Percentiles rank a stretch among this genome's conserved stretches.
Evolutionary conservation across 2,329 filamentous ascomycete genomes (phyloP).

Genomic region (Beauveria bassiana): DNA sequence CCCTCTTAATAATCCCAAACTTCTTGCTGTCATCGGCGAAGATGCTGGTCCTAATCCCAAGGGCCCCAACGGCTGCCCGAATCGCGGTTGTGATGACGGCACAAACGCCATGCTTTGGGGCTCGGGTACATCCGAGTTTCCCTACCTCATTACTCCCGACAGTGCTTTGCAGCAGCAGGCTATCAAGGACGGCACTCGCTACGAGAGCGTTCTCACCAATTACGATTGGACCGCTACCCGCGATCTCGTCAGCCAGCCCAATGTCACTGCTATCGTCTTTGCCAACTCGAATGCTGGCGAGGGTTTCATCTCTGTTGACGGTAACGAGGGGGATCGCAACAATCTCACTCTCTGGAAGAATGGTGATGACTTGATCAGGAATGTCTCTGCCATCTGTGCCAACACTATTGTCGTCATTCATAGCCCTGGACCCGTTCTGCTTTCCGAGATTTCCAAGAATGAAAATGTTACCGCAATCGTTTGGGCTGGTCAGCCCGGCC

Average conservation of each 20-base stretch:
- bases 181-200: conserved; percentile 46
- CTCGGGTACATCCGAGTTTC: conserved; percentile 64
- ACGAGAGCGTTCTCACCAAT: conserved; percentile 62
- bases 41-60: conserved; percentile 69
- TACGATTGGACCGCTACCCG: conserved; percentile 54
- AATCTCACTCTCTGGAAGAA: conserved; percentile 86
- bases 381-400: conserved; percentile 67
- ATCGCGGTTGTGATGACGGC: conserved; percentile 54
- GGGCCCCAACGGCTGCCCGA: conserved; percentile 72
- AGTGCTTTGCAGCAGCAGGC: conserved; percentile 60
- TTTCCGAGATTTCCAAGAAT: conserved; percentile 67
- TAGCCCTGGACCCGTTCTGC: conserved; percentile 69
- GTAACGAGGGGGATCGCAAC: conserved; percentile 80
- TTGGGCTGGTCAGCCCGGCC: conserved; percentile 74
- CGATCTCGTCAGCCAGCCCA: conserved; percentile 51
- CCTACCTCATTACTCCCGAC: conserved; percentile 69
- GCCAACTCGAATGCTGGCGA: conserved; percentile 84
- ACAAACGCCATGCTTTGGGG: conserved; percentile 74
- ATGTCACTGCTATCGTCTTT: conserved; percentile 73
- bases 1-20: conserved; percentile 71
- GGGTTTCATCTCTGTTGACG: conserved; percentile 75
- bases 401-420: conserved; percentile 94
- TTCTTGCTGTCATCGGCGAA: conserved; percentile 70
- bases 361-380: conserved; percentile 74
- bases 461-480: conserved; percentile 78